Percentiles rank a stretch among this genome's conserved stretches.
Evolutionary conservation across 164 flowering plant genomes (phyloP).

Genomic region (Taxillus chinensis): DNA sequence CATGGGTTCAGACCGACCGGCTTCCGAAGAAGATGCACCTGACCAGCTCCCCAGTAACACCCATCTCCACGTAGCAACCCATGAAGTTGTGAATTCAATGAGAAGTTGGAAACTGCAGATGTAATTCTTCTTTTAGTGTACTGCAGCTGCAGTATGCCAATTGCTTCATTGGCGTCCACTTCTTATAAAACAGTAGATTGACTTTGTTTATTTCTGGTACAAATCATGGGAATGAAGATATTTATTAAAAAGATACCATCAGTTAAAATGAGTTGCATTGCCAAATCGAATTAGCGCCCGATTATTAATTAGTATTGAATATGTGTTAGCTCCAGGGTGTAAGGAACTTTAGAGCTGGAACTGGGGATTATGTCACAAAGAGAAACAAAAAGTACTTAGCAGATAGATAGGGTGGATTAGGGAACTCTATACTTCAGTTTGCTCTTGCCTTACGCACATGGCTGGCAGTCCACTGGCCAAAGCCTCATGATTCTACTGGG

Average conservation of each 20-base stretch:
- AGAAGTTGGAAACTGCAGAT: slow-evolving; percentile 9
- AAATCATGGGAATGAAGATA: neutral
- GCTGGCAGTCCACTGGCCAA: slow-evolving; percentile 22
- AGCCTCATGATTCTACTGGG: slow-evolving; percentile 28
- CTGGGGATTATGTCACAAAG: slow-evolving; percentile 6
- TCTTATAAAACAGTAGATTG: neutral
- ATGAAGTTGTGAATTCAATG: slow-evolving; percentile 13
- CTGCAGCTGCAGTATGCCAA: neutral
- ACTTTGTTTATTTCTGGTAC: slow-evolving; percentile 1
- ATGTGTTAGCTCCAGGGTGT: slow-evolving; percentile 14
- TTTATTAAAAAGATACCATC: neutral
- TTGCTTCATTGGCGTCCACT: neutral
- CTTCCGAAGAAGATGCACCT: slow-evolving; percentile 60
- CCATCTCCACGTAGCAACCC: slow-evolving; percentile 32
- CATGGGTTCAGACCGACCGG: slow-evolving; percentile 27
- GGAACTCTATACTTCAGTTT: slow-evolving; percentile 10
- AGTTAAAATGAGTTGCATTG: slow-evolving; percentile 1
- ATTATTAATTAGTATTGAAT: slow-evolving; percentile 8
- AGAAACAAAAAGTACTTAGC: slow-evolving; percentile 11
- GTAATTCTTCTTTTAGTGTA: neutral
- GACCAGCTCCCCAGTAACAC: slow-evolving; percentile 54
- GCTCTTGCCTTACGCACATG: slow-evolving; percentile 52
- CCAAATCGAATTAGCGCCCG: slow-evolving; percentile 3
- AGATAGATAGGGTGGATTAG: slow-evolving; percentile 13
- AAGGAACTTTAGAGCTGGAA: slow-evolving; percentile 1